Conservation (phyloP, 805 yeast species). For the Soucietia sequanensis region DNA sequence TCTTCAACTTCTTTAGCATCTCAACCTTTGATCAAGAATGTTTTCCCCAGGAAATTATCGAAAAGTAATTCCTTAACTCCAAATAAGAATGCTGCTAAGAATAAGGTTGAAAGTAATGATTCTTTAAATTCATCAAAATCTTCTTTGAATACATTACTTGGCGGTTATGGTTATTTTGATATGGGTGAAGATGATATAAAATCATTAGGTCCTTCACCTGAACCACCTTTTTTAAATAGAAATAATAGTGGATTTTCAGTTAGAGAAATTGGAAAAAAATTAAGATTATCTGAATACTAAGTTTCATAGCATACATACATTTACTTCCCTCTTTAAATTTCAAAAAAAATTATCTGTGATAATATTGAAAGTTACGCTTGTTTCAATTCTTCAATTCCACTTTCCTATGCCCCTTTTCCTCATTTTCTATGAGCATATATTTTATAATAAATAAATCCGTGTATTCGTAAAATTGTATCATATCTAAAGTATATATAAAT, state of each 20-base stretch:
- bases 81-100: not conserved
- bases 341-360: too few relatives aligned
- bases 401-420: too few relatives aligned
- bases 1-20: not conserved
- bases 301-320: too few relatives aligned
- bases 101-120: constrained; percentile 3
- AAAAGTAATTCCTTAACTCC: constrained; percentile 3
- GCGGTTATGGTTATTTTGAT: constrained; percentile 63
- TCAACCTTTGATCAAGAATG: not conserved
- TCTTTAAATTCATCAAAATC: constrained; percentile 28
- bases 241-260: constrained; percentile 40
- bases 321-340: too few relatives aligned
- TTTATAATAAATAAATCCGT: too few relatives aligned
- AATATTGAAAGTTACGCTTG: too few relatives aligned
- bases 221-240: constrained; percentile 45
- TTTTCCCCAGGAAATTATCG: not conserved
- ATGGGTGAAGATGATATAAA: constrained; percentile 52
- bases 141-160: constrained; percentile 38
- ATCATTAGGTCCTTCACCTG: constrained; percentile 59
- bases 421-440: too few relatives aligned
- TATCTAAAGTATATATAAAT: not conserved
- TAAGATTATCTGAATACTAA: constrained; percentile 62
- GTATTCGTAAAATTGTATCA: too few relatives aligned
- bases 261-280: constrained; percentile 62
- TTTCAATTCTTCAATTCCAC: too few relatives aligned